Conservation (phyloP, 345 rosid species). For the Carallia pectinifolia region DNA sequence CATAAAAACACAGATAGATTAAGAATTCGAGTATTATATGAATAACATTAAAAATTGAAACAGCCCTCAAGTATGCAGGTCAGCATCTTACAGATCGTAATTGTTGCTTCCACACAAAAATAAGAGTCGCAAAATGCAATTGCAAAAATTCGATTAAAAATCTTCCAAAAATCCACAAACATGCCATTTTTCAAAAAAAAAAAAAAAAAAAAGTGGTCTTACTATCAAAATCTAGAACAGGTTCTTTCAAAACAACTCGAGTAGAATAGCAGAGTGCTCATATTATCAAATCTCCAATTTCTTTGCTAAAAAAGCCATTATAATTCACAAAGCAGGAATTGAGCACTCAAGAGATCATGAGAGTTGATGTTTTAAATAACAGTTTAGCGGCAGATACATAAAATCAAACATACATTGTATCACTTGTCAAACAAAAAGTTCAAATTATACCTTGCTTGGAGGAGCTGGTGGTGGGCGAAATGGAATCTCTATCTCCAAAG, state of each 20-base stretch:
- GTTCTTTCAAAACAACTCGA: neutral
- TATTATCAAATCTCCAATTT: neutral
- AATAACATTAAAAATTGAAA: neutral
- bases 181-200: neutral
- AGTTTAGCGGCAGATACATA: constrained; percentile 4
- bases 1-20: neutral
- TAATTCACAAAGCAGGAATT: no score
- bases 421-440: neutral
- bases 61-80: no score
- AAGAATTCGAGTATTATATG: neutral
- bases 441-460: constrained; percentile 57
- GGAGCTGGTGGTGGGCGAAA: constrained; percentile 79
- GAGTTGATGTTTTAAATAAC: neutral
- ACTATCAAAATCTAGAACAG: neutral
- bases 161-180: constrained; percentile 26
- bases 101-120: no score
- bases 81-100: no score
- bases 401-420: constrained; percentile 47
- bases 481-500: constrained; percentile 85
- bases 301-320: no score
- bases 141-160: no score
- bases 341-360: constrained; percentile 5
- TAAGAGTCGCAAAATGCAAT: no score
- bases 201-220: neutral
- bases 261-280: neutral